Conservation (phyloP, 2,329 filamentous ascomycete species). For the Beauveria varroae region DNA sequence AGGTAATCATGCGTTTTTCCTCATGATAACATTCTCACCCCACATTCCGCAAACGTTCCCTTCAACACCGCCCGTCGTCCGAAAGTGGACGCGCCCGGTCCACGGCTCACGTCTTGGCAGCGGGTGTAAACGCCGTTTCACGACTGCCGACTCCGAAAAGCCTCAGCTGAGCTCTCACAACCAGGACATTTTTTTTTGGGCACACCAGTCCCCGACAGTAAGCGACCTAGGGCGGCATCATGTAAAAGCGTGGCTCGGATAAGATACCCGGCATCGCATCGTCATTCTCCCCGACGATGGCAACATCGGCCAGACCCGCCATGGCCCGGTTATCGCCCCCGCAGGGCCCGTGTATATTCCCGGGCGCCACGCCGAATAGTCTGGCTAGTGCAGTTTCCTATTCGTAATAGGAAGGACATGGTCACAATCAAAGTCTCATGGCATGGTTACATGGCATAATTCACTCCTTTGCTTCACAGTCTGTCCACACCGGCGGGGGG, state of each 20-base stretch:
- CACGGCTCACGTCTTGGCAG: background rate
- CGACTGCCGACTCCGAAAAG: background rate
- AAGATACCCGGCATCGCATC: background rate
- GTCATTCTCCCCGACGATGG: background rate
- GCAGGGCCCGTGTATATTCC: background rate
- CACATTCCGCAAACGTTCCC: background rate
- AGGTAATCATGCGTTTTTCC: background rate
- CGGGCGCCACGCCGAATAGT: background rate
- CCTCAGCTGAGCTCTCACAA: background rate
- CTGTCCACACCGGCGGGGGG: too few relatives aligned
- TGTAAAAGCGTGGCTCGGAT: background rate
- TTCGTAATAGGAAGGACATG: background rate
- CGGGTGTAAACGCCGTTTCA: background rate
- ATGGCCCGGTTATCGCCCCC: background rate
- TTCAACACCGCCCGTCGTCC: background rate
- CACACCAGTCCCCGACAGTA: background rate
- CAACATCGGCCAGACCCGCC: constrained; percentile 3
- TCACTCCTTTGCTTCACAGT: background rate
- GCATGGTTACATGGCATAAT: constrained; percentile 4
- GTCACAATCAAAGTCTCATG: background rate
- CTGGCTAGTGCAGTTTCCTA: background rate
- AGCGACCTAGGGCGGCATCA: background rate
- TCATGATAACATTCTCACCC: background rate
- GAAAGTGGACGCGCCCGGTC: background rate
- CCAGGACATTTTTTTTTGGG: background rate